Base-by-base conservation (phyloP, 768 basidiomycete genomes). In the Boletus edulis region DNA sequence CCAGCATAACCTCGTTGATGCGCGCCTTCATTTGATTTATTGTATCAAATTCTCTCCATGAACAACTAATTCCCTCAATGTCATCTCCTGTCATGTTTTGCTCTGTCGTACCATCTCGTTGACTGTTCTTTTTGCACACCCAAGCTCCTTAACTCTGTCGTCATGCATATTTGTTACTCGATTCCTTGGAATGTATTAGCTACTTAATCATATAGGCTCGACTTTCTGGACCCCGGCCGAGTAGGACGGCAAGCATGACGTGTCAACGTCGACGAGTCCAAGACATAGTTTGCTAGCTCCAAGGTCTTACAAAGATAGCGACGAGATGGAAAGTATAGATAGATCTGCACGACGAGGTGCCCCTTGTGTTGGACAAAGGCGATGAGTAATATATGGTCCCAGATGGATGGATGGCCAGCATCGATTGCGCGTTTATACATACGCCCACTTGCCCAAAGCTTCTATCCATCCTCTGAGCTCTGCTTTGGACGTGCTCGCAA, bases 381-480 rank as follows among this genome's bases (percentile, higher is more conserved):
- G 14, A 14, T 35, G 34, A 35, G 29, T 29, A 29, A 29, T 29
- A 29, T 29, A 31, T 29, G 44, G 46, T 13, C 46, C 45, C n/a
- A 14, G 17, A 2, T 18, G 47, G 17, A 2, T 18, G 47, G 49
- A 51, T 37, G 24, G 35, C 41, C 9, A 39, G 12, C 35, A 31
- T 46, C 2, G 39, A 34, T 17, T 17, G 32, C 31, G 37, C 27
- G 17, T 27, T 64, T 59, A 78, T n/a, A 71, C 71, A 22, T 76
- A 78, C 29, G 70, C 58, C 76, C 76, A 78, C 20, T 64, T 58
- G 18, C 78, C 76, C 44, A 71, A 46, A 10, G 58, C 54, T 42
- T 72, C 70, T 13, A 68, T 65, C 78, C 78, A 79, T 14, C 45
- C 54, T 1, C 61, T 49, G 11, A 79, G 66, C 38, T 73, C 73